Base-by-base conservation (phyloP, 2,329 filamentous ascomycete species). In the Tolypocladium guangdongense region DNA sequence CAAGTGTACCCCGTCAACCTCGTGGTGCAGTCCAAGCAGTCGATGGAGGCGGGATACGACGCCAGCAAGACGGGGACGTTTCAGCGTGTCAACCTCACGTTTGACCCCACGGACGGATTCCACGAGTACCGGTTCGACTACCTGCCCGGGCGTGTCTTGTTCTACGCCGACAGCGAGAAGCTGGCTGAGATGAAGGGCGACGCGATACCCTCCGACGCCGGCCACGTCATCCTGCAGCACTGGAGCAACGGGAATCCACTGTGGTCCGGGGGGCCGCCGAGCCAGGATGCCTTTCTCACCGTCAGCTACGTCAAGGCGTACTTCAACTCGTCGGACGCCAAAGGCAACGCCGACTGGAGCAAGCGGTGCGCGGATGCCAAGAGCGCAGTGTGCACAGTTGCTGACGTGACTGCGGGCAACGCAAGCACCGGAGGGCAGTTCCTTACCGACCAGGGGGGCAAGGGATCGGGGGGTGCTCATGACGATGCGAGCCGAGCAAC, bases 121-220 rank as follows among this genome's bases (percentile, higher is more conserved):
- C 87, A 91, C 68, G 87, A 91, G 68, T 90, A 90, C 63, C 84
- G 88, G 38, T 86, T 91, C 66, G 88, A 92, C 68, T 90, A 87
- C 71, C 66, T 83, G 18, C 76, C 80, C 0, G 74, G 73, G 0
- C 72, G 72, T 1, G 84, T 91, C 10, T 65, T 78, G 12, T 91
- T 89, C 68, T 90, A 84, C 63, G 83, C 82, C 2, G 87, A 91
- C 65, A 80, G 79, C 45, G 53, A 68, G 10, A 66, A 76, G 11
- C 69, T 90, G 16, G 74, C 77, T 33, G 71, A 74, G 49, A 83
- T 87, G 74, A 63, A 69, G 2, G 77, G 78, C 11, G 72, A 73
- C 3, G 74, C 76, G 1, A 74, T 87, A 27, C 88, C 88, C 0
- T 73, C 71, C 2, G 68, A 72, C 11, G 70, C 82, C 0, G 88